Evolutionary conservation across 768 basidiomycete genomes (phyloP), one percentile per base, ranked within the genome.

Genomic region (Leccinum olivaceopallidum): DNA sequence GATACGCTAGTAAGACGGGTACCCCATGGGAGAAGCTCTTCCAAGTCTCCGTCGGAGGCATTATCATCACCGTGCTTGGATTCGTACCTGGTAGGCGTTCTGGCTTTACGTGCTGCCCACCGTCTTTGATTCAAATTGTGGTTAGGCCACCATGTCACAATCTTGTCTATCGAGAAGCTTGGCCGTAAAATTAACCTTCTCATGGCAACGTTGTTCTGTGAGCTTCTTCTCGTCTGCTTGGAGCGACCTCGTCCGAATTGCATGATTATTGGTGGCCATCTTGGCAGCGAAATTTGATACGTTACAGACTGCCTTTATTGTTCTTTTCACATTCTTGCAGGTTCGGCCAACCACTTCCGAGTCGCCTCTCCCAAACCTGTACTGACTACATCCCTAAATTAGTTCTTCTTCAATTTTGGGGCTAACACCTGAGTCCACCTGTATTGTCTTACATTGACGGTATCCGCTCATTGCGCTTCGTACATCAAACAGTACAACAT

Each of bases 341-440:
- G 79, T 82, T 34, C 12, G 67, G 60, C 12, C 24, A 47, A 30
- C 20, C 13, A 26, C 32, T 13, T 57, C 2, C 2, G 32, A 34
- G 32, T 34, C 32, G 12, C 32, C 32, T 47, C 32, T 16, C 12
- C 7, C 13, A 5, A 20, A 34, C 10, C 28, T 50, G 10, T 20
- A 14, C 61, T 65, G 8, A 62, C 53, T 18, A 30, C 60, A 10
- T 44, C 18, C 5, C 18, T 20, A 12, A 18, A 51, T 0, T 60
- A 85, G 78, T 89, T 89, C 78, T 89, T 90, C 79, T 90, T 90
- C 80, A 90, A 91, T 76, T 92, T 90, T 66, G 88, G 89, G 20
- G 86, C 88, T 4, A 90, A 90, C 68, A 76, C 83, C 80, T 85
- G 67, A 63, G 83, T 69, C 24, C 13, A 37, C 9, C 6, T 56